Percentiles rank a stretch among this genome's conserved stretches.
phyloP scores from a whole-genome alignment of 208 protist species.

The Willaertia magna region DNA sequence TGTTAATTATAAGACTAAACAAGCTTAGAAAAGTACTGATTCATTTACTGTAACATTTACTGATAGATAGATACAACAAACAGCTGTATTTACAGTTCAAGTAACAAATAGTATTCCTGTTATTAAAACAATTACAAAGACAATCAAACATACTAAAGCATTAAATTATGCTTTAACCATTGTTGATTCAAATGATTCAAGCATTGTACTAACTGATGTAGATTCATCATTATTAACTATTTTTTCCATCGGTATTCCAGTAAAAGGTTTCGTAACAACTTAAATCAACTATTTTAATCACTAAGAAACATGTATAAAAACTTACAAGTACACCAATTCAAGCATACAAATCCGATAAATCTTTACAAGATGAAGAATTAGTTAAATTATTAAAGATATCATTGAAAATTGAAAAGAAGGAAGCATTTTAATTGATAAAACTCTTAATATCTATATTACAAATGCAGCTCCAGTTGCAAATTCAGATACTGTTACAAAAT shows the following conservation, averaged over 20 bases:
- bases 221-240: neutral
- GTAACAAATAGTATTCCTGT: neutral
- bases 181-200: neutral
- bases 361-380: neutral
- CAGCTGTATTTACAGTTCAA: neutral
- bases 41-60: neutral
- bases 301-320: neutral
- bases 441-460: neutral
- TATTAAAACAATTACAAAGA: neutral
- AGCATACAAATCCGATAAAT: neutral
- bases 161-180: neutral
- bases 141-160: neutral
- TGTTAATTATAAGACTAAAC: neutral
- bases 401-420: neutral
- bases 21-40: neutral
- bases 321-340: neutral
- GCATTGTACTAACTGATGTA: neutral
- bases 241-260: neutral
- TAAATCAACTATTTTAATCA: neutral
- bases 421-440: neutral
- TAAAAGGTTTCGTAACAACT: neutral
- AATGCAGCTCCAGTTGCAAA: neutral
- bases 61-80: neutral
- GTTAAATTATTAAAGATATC: neutral
- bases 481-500: neutral